A percentile compares a stretch with the other conserved stretches of the same genome.
These are phyloP conservation scores for Tolypocladium ovalisporum DNA, from an alignment of 2,329 filamentous ascomycete genomes.

Conservation along the genomic window DNA sequence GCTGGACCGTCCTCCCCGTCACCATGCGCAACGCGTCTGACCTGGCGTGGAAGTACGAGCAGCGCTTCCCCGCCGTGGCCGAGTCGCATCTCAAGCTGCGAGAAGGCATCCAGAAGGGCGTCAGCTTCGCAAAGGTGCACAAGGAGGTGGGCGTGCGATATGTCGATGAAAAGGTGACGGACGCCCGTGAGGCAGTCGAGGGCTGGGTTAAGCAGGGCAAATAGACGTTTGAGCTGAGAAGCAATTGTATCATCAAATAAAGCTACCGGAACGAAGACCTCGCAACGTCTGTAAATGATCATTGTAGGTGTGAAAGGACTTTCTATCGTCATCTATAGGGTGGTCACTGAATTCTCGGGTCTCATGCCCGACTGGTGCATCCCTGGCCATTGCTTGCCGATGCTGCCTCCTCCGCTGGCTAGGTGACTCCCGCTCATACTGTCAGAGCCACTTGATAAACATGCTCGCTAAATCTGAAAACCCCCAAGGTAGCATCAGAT, in stretches of 20 bases:
- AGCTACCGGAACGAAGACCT: slow-evolving; percentile 13
- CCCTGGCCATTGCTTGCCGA: too few relatives aligned
- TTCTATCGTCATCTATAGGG: too few relatives aligned
- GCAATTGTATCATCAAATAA: slow-evolving; percentile 26
- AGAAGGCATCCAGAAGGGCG: slow-evolving; percentile 57
- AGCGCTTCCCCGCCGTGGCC: slow-evolving; percentile 72
- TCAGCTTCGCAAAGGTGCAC: slow-evolving; percentile 65
- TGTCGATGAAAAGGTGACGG: slow-evolving; percentile 71
- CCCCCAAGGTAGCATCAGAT: neutral
- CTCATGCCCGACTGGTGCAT: too few relatives aligned
- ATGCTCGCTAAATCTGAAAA: neutral
- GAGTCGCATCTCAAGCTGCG: slow-evolving; percentile 68
- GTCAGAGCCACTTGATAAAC: neutral
- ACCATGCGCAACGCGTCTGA: slow-evolving; percentile 85
- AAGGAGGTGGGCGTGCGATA: slow-evolving; percentile 57
- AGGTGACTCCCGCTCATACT: slow-evolving; percentile 11
- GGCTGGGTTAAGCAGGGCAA: slow-evolving; percentile 86
- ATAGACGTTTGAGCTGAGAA: slow-evolving; percentile 30
- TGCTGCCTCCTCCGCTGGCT: neutral
- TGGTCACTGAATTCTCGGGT: too few relatives aligned
- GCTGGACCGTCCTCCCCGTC: slow-evolving; percentile 74
- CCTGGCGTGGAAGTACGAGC: slow-evolving; percentile 85
- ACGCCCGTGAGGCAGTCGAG: slow-evolving; percentile 68
- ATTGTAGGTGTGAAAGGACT: neutral
- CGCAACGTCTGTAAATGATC: neutral